These are phyloP conservation scores for Aspergillus ochraceus DNA, from an alignment of 2,329 filamentous ascomycete species.

Conservation along the genomic window DNA sequence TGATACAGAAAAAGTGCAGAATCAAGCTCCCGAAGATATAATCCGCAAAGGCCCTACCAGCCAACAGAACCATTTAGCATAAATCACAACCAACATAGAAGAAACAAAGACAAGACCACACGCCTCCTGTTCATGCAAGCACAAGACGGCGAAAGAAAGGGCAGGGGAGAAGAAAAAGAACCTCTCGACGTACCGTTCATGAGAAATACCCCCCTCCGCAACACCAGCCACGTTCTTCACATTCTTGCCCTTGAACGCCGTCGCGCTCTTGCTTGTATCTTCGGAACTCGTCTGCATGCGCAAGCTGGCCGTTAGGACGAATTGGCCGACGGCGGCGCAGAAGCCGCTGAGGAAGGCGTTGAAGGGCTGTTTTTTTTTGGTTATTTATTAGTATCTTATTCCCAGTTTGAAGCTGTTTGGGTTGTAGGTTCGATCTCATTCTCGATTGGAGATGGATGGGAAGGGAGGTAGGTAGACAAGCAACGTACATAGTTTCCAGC, in stretches of 20 bases:
- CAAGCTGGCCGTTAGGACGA: constrained; percentile 87
- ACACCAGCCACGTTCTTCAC: constrained; percentile 13
- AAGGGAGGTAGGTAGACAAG: neutral
- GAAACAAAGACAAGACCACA: constrained; percentile 2
- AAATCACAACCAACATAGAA: neutral
- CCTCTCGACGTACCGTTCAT: constrained; percentile 40
- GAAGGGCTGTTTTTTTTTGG: constrained; percentile 68
- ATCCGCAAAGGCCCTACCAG: constrained; percentile 83
- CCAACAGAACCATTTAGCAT: neutral
- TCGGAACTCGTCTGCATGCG: constrained; percentile 80
- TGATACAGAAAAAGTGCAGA: constrained; percentile 97
- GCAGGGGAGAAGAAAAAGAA: neutral
- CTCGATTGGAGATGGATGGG: neutral
- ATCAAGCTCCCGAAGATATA: constrained; percentile 93
- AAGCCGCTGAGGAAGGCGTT: constrained; percentile 98
- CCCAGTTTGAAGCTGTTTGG: no score
- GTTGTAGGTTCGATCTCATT: neutral
- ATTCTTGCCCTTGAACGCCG: constrained; percentile 53
- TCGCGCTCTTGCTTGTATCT: constrained; percentile 7
- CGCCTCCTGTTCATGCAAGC: no score
- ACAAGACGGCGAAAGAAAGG: neutral
- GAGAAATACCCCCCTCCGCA: constrained; percentile 29
- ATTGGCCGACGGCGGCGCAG: constrained; percentile 91
- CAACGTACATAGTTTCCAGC: constrained; percentile 87
- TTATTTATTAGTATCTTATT: neutral